Evolutionary conservation across 441 rosid species (phyloP), one percentile per base, ranked within the genome.

Genomic region (Erodium texanum): DNA sequence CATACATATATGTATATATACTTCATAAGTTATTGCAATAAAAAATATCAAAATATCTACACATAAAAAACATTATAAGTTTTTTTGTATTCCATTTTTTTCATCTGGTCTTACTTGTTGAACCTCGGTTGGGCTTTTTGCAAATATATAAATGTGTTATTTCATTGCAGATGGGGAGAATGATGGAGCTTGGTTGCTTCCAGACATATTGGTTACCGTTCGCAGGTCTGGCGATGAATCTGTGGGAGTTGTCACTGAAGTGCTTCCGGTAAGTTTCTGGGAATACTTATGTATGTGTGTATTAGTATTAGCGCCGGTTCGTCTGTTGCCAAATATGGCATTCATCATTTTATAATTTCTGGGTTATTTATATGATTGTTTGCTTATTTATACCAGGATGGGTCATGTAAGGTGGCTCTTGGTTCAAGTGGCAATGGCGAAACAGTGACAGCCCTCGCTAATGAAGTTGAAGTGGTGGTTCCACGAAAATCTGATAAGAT

Each of bases 101-200:
- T 34, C 38, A 34, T 34, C 7, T 34, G 38, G 38, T 34, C 3
- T 34, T 8, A 34, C 4, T 34, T 34, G 38, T 34, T 34, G 38
- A 34, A 34, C 38, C 7, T 34, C 3, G 38, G 7, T 34, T 2
- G 4, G 7, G 3, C 38, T 67, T 50, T 15, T 11, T 43, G 50
- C 24, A 62, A 64, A 50, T 20, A 69, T 56, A 36, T 64, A 71
- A 64, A 62, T 0, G 34, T 64, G 54, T 19, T 41, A 61, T 65
- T 34, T 6, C 15, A 27, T 62, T 75, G 77, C 88, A 93, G 98
- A 97, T 70, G 89, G 89, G 6, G 97, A 89, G 68, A 81, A 74
- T 43, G 97, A 94, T 71, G 92, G 92, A 27, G 86, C 91, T 7
- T 87, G 96, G 92, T 83, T 84, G 78, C 85, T 92, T 84, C 90